Evolutionary conservation across 257 asterid species (phyloP), one percentile per base, ranked within the genome.

Genomic region (Salvia rosmarinus): DNA sequence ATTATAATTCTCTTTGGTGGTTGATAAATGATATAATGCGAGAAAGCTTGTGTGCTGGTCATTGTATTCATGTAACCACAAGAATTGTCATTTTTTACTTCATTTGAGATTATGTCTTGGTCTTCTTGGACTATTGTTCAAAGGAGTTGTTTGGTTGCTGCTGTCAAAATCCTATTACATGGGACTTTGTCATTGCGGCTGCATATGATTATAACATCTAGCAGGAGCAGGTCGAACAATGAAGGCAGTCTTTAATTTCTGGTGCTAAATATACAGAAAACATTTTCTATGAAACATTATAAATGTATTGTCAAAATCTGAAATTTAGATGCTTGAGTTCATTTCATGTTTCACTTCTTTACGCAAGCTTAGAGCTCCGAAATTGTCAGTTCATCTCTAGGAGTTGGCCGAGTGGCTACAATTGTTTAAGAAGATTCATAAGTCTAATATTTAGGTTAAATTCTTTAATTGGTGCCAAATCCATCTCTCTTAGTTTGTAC

Each of bases 381-480:
- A 39, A 12, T 52, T 65, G 17, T 23, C 64, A n/a, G 28, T 34
- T 70, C 4, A 39, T 55, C 30, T 46, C 3, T 66, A 0, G 62
- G 67, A 60, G 34, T 47, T 51, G n/a, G n/a, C 47, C 44, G 70
- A 42, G 43, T 57, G 42, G 58, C 72, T 59, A 28, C 21, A 75
- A 11, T 67, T 60, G 47, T 43, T 63, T 23, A n/a, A 51, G 13
- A 42, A 68, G 42, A 28, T 40, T 25, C 9, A 67, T 78, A 9
- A 8, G 19, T 25, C 47, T 46, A 56, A 9, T 16, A 0, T 2
- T 61, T 66, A 5, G 25, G 19, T 59, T 58, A 17, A 40, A 13
- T 40, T 62, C 57, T 68, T 60, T 42, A 8, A 35, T 32, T 39
- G 47, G 67, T 72, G 76, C 62, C 39, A 21, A 71, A 66, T 63